These are phyloP conservation scores for Camellia oleifera DNA, from an alignment of 179 eudicot species.

Conservation along the genomic window DNA sequence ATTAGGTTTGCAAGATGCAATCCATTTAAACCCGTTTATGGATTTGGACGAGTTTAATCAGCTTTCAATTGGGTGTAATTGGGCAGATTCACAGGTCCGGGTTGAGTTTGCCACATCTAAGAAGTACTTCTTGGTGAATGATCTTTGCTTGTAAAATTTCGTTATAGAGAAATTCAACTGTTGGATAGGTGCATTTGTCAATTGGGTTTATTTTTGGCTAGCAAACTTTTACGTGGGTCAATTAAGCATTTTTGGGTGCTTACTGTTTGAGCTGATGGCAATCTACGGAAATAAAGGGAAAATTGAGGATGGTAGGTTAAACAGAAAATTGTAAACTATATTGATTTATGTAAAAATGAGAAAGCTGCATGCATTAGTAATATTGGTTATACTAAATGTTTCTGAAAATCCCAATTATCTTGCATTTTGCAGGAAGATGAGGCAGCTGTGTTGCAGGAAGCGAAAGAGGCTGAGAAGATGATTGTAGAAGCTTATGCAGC, in stretches of 20 bases:
- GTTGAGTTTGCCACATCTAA: no score
- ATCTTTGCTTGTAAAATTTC: not conserved
- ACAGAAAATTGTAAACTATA: not conserved
- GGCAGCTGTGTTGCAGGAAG: conserved; percentile 71
- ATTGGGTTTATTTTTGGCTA: not conserved
- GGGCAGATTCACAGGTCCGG: no score
- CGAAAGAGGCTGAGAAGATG: conserved; percentile 98
- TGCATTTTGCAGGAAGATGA: conserved; percentile 64
- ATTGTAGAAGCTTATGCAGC: conserved; percentile 95
- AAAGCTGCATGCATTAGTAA: not conserved
- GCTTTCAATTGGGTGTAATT: no score
- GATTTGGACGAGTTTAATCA: no score
- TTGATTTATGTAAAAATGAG: not conserved
- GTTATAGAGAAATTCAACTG: not conserved
- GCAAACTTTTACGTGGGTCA: no score
- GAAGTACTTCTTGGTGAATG: no score
- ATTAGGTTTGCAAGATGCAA: no score
- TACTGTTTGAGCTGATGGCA: not conserved
- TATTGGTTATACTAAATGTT: not conserved
- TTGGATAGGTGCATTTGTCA: not conserved
- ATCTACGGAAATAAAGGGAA: not conserved
- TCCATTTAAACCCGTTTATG: no score
- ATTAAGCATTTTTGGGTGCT: not conserved
- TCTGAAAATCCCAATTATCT: conserved; percentile 11
- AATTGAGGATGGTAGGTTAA: no score